Evolutionary conservation across 2,329 filamentous ascomycete species (phyloP).

Genomic region (Sporothrix humicola): DNA sequence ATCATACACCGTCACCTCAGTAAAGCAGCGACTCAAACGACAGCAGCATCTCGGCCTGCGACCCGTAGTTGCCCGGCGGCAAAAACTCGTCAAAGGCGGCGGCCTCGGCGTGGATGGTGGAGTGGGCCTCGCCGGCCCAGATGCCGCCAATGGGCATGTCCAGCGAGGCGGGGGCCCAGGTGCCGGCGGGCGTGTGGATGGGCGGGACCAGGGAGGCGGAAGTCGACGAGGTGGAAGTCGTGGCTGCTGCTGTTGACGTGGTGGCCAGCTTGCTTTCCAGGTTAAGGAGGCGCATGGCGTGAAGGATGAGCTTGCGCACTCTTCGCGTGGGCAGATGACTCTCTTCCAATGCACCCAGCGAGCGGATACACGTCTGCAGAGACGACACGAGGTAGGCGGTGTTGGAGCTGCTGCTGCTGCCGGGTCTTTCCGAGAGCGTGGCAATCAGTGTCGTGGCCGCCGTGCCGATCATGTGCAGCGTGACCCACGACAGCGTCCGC

Average conservation of each 20-base stretch:
- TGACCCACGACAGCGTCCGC: slow-evolving; percentile 28
- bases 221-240: not conserved
- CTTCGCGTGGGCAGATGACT: slow-evolving; percentile 29
- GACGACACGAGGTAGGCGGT: not conserved
- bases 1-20: too few relatives aligned
- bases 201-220: not conserved
- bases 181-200: slow-evolving; percentile 1
- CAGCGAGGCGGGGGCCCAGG: slow-evolving; percentile 2
- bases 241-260: not conserved
- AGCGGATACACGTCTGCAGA: slow-evolving; percentile 26
- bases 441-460: slow-evolving; percentile 33
- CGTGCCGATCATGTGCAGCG: slow-evolving; percentile 35
- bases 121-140: slow-evolving; percentile 23
- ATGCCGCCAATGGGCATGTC: slow-evolving; percentile 25
- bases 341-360: slow-evolving; percentile 28
- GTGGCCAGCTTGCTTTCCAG: slow-evolving; percentile 20
- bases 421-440: slow-evolving; percentile 2
- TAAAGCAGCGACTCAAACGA: slow-evolving; percentile 25
- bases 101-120: not conserved
- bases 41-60: slow-evolving; percentile 26
- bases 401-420: not conserved
- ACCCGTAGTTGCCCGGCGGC: slow-evolving; percentile 21
- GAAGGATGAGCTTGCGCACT: slow-evolving; percentile 28
- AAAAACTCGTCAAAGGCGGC: slow-evolving; percentile 15
- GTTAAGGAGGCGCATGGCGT: slow-evolving; percentile 26